These are phyloP conservation scores for Metroxylon sagu DNA, from an alignment of 176 grass and related monocot genomes.

Conservation along the genomic window DNA sequence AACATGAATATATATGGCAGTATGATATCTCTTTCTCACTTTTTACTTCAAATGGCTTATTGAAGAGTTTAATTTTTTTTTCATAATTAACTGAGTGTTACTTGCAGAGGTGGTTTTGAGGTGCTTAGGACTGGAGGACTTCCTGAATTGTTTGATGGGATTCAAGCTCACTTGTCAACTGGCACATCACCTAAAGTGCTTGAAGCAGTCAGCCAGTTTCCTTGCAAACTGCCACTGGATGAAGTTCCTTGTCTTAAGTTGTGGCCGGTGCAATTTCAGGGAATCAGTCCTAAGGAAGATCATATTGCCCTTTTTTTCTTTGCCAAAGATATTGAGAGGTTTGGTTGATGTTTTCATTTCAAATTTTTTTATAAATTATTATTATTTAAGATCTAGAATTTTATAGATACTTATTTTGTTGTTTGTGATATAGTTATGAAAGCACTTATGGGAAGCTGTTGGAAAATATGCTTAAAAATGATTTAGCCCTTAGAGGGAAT, in stretches of 20 bases:
- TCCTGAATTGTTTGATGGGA: slow-evolving; percentile 69
- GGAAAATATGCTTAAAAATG: slow-evolving; percentile 78
- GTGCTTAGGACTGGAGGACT: slow-evolving; percentile 46
- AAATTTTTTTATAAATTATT: slow-evolving; percentile 4
- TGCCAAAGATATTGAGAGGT: slow-evolving; percentile 82
- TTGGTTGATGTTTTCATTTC: slow-evolving; percentile 9
- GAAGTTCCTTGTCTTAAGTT: slow-evolving; percentile 69
- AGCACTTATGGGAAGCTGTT: slow-evolving; percentile 77
- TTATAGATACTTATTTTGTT: too few relatives aligned
- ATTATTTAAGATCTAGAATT: background rate
- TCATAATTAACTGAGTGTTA: background rate
- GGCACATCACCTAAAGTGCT: slow-evolving; percentile 53
- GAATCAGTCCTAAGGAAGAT: slow-evolving; percentile 54
- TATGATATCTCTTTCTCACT: slow-evolving; percentile 41
- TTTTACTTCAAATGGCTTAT: background rate
- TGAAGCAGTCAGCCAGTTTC: slow-evolving; percentile 60
- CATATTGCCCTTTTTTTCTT: slow-evolving; percentile 93
- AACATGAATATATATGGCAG: slow-evolving; percentile 86
- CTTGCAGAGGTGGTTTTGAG: slow-evolving; percentile 82
- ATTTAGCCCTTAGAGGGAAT: slow-evolving; percentile 65
- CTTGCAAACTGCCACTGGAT: slow-evolving; percentile 63
- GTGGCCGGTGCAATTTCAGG: slow-evolving; percentile 69
- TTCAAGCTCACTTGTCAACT: slow-evolving; percentile 89
- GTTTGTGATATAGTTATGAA: slow-evolving; percentile 58
- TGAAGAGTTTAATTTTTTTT: background rate